Percentiles rank a stretch among this genome's conserved stretches.
These are phyloP conservation scores for Passiflora organensis DNA, from an alignment of 345 rosid species.

Conservation along the genomic window DNA sequence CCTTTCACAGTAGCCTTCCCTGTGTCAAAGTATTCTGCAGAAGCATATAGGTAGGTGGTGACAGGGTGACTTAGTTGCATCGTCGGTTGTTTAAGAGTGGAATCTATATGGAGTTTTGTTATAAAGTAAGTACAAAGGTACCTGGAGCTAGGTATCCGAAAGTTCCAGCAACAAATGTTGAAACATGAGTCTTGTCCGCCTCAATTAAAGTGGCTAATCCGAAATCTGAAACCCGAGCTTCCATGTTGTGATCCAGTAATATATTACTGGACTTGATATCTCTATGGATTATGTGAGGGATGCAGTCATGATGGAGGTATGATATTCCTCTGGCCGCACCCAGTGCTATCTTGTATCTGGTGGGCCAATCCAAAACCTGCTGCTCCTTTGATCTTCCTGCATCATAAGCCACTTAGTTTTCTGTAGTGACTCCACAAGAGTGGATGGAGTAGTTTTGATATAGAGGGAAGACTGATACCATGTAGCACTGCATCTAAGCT, in stretches of 20 bases:
- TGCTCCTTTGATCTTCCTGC: constrained; percentile 44
- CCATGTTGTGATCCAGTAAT: constrained; percentile 75
- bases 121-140: constrained; percentile 5
- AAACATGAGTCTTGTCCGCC: constrained; percentile 77
- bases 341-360: constrained; percentile 61
- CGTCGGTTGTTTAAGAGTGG: no score
- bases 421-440: no score
- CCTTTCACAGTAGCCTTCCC: constrained; percentile 77
- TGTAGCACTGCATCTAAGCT: constrained; percentile 56
- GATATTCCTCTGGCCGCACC: constrained; percentile 88
- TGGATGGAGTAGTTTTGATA: no score
- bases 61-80: no score
- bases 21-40: constrained; percentile 73
- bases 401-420: neutral
- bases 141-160: constrained; percentile 89
- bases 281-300: constrained; percentile 84
- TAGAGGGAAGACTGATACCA: constrained; percentile 42
- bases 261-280: constrained; percentile 83
- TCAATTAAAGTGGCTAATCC: constrained; percentile 81
- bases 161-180: constrained; percentile 77
- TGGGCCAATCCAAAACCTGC: constrained; percentile 51
- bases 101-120: neutral
- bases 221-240: constrained; percentile 78
- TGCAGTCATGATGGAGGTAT: constrained; percentile 84
- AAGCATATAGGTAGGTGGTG: neutral